phyloP scores from a whole-genome alignment of 805 yeast genomes.

The Teunomyces aglyptinius region DNA sequence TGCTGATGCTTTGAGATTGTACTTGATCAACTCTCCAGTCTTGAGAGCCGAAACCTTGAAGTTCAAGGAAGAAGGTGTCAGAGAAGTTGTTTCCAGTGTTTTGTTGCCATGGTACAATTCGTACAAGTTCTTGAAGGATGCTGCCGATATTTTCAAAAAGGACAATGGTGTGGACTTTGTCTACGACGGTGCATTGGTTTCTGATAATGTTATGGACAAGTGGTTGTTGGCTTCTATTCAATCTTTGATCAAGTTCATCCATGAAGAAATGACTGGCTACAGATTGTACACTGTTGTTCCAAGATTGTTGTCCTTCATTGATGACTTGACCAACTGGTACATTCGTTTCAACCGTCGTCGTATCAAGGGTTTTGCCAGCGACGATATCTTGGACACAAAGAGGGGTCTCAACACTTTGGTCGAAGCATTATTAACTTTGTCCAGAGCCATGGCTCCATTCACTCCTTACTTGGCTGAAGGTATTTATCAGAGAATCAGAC shows the following conservation, averaged over 20 bases:
- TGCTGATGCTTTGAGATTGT: slow-evolving; percentile 95
- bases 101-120: slow-evolving; percentile 99
- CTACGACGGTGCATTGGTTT: slow-evolving; percentile 61
- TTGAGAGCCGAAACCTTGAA: slow-evolving; percentile 94
- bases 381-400: slow-evolving; percentile 78
- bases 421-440: slow-evolving; percentile 84
- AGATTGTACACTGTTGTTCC: slow-evolving; percentile 96
- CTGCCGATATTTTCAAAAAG: slow-evolving; percentile 81
- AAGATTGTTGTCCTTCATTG: slow-evolving; percentile 80
- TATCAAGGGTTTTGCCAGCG: slow-evolving; percentile 80
- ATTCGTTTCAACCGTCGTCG: slow-evolving; percentile 97
- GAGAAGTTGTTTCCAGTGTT: slow-evolving; percentile 94
- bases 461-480: slow-evolving; percentile 94
- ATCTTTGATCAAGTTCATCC: slow-evolving; percentile 81
- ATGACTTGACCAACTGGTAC: slow-evolving; percentile 97
- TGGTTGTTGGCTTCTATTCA: slow-evolving; percentile 98
- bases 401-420: slow-evolving; percentile 87
- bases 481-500: slow-evolving; percentile 74
- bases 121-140: slow-evolving; percentile 93
- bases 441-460: slow-evolving; percentile 98
- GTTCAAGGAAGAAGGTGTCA: slow-evolving; percentile 98
- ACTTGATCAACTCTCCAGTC: slow-evolving; percentile 96
- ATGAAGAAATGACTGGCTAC: slow-evolving; percentile 85
- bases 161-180: slow-evolving; percentile 66
- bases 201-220: slow-evolving; percentile 92